A percentile compares a stretch with the other conserved stretches of the same genome.
Conservation (phyloP, 768 basidiomycete genomes). For the Pisolithus marmoratus region DNA sequence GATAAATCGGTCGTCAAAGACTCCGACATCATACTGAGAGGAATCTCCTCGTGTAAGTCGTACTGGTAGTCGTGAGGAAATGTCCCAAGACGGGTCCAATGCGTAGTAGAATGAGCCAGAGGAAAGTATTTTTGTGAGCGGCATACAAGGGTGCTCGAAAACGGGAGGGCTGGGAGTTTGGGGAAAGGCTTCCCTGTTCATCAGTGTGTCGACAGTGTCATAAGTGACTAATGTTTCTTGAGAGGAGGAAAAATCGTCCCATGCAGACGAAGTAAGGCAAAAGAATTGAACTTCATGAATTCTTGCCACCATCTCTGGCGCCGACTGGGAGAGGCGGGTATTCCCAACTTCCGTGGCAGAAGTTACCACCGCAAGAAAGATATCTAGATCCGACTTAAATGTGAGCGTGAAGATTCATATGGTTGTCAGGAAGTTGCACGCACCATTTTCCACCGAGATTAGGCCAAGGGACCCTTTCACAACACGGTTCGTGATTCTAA, state of each 20-base stretch:
- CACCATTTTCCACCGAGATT: conserved; percentile 67
- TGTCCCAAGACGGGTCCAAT: conserved; percentile 76
- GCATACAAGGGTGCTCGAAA: conserved; percentile 86
- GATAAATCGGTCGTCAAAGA: conserved; percentile 83
- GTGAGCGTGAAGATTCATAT: conserved; percentile 5
- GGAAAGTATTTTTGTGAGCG: conserved; percentile 85
- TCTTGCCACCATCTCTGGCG: conserved; percentile 65
- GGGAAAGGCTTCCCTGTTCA: conserved; percentile 40
- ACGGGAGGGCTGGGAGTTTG: conserved; percentile 42
- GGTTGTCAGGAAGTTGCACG: conserved; percentile 15
- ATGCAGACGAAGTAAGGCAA: conserved; percentile 75
- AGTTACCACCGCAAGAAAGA: conserved; percentile 81
- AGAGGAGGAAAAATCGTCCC: conserved; percentile 67
- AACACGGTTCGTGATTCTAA: conserved; percentile 63
- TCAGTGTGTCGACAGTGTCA: conserved; percentile 45
- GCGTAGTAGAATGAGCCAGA: conserved; percentile 95
- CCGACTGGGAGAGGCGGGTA: conserved; percentile 51
- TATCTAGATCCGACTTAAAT: conserved; percentile 41
- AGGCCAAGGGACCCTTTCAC: conserved; percentile 84
- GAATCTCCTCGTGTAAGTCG: conserved; percentile 52
- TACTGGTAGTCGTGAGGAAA: conserved; percentile 75
- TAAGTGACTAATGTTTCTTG: conserved; percentile 51
- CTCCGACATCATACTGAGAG: conserved; percentile 41
- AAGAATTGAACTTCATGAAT: conserved; percentile 90
- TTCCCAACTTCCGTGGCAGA: conserved; percentile 72